Base-by-base conservation (phyloP, 345 rosid genomes). In the Eucalyptus lansdowneana region DNA sequence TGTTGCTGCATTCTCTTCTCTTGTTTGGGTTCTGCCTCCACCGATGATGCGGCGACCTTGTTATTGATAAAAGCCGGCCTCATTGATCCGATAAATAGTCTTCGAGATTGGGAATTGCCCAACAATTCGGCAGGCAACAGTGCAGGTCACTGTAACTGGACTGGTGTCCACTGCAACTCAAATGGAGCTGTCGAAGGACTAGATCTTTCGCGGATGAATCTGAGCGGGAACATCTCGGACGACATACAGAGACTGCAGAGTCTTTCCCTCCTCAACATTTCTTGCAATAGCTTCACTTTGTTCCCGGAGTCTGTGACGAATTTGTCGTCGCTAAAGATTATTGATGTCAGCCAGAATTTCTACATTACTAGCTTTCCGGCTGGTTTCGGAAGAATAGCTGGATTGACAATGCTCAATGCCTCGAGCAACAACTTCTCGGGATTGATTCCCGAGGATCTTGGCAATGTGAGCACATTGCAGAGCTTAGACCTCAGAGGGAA, bases 401-500 rank as follows among this genome's bases (percentile, higher is more conserved):
- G 95, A 34, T 92, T 97, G 27, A 91, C 91, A 29, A 94, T 92
- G 47, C 90, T 97, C 65, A 96, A 97, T 94, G 99, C 96, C 90
- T 97, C 99, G 13, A 94, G 98, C 90, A 97, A 97, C 89, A 96
- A 91, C 87, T 95, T 97, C 93, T 87, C 95, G 6, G 99, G 99
- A 62, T 87, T 91, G 76, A 91, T 97, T 67, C 96, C 97, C 9
- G 97, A 96, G 86, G 98, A 95, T 91, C 92, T 97, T 45, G 98
- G 97, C 69, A 93, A 94, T 91, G 94, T 93, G 86, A 92, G 93
- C 69, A 91, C 94, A 54, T 91, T 97, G 88, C 94, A 96, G 93
- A 92, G 89, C 90, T 93, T 97, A 87, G 99, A 97, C 94, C 96
- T 97, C 87, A 93, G 99, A 80, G 99, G 99, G 25, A 97, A 94